These are phyloP conservation scores for Tirmania nivea DNA, from an alignment of 495 filamentous ascomycete species.

Conservation along the genomic window DNA sequence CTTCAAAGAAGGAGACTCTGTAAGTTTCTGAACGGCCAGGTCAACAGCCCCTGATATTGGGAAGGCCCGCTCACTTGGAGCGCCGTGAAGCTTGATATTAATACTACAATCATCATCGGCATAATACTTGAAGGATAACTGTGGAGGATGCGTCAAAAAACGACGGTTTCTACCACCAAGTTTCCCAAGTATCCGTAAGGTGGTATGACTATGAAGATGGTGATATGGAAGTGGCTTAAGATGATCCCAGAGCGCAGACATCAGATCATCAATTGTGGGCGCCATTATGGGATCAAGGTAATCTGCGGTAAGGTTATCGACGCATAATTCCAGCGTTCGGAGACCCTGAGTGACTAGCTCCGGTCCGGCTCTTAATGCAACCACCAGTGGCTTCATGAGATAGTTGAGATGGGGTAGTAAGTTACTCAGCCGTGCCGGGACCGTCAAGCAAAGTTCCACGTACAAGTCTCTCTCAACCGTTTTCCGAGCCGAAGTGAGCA, in stretches of 20 bases:
- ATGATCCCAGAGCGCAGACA: slow-evolving; percentile 91
- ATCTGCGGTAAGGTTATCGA: slow-evolving; percentile 93
- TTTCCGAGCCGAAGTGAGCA: slow-evolving; percentile 72
- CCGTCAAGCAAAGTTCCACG: slow-evolving; percentile 87
- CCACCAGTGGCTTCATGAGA: slow-evolving; percentile 89
- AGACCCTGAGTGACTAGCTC: slow-evolving; percentile 90
- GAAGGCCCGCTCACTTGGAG: slow-evolving; percentile 68
- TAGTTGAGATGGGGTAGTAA: slow-evolving; percentile 91
- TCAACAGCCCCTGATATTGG: slow-evolving; percentile 70
- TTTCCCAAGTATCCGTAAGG: slow-evolving; percentile 95
- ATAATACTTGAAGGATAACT: slow-evolving; percentile 58
- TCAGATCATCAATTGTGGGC: slow-evolving; percentile 92
- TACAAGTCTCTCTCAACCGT: slow-evolving; percentile 83
- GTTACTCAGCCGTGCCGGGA: slow-evolving; percentile 85
- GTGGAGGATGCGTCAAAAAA: slow-evolving; percentile 72
- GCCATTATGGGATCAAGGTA: slow-evolving; percentile 99
- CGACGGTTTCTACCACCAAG: slow-evolving; percentile 86
- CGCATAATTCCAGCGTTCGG: slow-evolving; percentile 83
- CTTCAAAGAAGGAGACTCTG: slow-evolving; percentile 41
- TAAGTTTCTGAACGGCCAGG: slow-evolving; percentile 63
- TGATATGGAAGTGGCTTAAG: slow-evolving; percentile 79
- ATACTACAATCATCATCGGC: slow-evolving; percentile 71
- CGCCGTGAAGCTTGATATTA: slow-evolving; percentile 71
- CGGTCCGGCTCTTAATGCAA: slow-evolving; percentile 72
- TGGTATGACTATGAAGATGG: slow-evolving; percentile 92